These are phyloP conservation scores for Gonapodya prolifera DNA, from an alignment of 192 early-diverging fungal species.

Conservation along the genomic window DNA sequence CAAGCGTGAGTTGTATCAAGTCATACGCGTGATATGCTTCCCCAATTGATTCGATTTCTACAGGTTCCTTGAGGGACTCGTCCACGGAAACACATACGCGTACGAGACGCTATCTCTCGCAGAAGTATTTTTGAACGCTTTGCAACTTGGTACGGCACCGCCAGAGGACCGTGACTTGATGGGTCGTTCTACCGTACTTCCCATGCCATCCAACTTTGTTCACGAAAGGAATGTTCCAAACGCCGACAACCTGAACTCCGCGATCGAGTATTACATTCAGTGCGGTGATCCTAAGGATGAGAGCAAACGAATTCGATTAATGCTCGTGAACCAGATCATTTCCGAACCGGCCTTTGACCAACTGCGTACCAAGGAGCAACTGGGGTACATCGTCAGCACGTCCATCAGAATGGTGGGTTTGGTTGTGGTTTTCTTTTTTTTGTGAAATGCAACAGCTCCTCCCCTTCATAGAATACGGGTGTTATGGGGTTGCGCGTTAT, in stretches of 20 bases:
- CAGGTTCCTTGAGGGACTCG: constrained; percentile 64
- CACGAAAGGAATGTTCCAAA: constrained; percentile 52
- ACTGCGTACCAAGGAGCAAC: constrained; percentile 81
- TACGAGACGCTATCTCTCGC: constrained; percentile 51
- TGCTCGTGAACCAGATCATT: constrained; percentile 66
- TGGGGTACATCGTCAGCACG: constrained; percentile 51
- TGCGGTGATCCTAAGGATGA: constrained; percentile 56
- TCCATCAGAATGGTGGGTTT: not conserved
- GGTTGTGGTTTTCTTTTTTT: not conserved
- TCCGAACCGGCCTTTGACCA: constrained; percentile 88
- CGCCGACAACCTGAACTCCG: constrained; percentile 66
- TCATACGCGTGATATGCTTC: not conserved
- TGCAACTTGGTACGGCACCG: constrained; percentile 47
- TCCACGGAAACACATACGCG: constrained; percentile 73
- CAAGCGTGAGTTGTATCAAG: not conserved
- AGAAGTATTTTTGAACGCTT: constrained; percentile 37
- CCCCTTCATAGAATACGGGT: constrained; percentile 46
- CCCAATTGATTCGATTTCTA: constrained; percentile 8
- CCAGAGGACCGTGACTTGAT: constrained; percentile 29
- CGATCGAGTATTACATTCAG: constrained; percentile 74
- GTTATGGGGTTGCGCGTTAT: constrained; percentile 66
- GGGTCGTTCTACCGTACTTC: constrained; percentile 40
- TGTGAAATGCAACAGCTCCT: too few species aligned
- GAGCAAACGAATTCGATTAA: constrained; percentile 47
- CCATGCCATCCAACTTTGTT: constrained; percentile 30